Evolutionary conservation across 2,329 filamentous ascomycete species (phyloP).

Genomic region (Thelonectria discophora): DNA sequence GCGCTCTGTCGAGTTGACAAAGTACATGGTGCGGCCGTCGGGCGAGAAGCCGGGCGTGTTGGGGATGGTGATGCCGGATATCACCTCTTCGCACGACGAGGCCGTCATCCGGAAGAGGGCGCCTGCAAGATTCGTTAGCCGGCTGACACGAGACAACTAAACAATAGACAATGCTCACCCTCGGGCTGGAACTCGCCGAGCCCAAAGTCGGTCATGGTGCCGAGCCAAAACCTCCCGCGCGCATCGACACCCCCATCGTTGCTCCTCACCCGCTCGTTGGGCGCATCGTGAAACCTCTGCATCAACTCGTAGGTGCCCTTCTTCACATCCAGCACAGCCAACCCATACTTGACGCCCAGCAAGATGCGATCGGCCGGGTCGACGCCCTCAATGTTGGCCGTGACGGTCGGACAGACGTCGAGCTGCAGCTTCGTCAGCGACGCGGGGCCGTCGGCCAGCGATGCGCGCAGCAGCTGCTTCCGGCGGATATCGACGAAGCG

Average conservation of each 20-base stretch:
- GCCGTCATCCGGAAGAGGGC: conserved; percentile 76
- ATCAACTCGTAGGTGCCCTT: conserved; percentile 64
- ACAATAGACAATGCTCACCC: conserved; percentile 53
- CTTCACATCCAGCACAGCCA: conserved; percentile 77
- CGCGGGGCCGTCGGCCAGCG: conserved; percentile 68
- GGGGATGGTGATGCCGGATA: conserved; percentile 76
- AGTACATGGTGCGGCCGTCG: conserved; percentile 78
- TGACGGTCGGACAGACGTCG: conserved; percentile 68
- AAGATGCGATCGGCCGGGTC: conserved; percentile 72
- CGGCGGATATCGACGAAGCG: conserved; percentile 87
- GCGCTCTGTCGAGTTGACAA: conserved; percentile 78
- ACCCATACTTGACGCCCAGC: conserved; percentile 82
- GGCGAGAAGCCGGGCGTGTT: conserved; percentile 86
- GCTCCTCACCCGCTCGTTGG: conserved; percentile 66
- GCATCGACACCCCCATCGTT: conserved; percentile 88
- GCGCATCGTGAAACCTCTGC: conserved; percentile 54
- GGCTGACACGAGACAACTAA: background rate
- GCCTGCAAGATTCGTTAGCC: conserved; percentile 57
- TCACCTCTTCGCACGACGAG: conserved; percentile 65
- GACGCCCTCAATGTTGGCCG: conserved; percentile 78
- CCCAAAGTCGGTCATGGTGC: conserved; percentile 81
- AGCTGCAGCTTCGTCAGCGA: conserved; percentile 70
- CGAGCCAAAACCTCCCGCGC: conserved; percentile 84
- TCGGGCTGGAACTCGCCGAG: conserved; percentile 67
- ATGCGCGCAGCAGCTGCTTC: conserved; percentile 75